These are phyloP conservation scores for Colletotrichum sp. DNA, from an alignment of 2,329 filamentous ascomycete species.

Conservation along the genomic window DNA sequence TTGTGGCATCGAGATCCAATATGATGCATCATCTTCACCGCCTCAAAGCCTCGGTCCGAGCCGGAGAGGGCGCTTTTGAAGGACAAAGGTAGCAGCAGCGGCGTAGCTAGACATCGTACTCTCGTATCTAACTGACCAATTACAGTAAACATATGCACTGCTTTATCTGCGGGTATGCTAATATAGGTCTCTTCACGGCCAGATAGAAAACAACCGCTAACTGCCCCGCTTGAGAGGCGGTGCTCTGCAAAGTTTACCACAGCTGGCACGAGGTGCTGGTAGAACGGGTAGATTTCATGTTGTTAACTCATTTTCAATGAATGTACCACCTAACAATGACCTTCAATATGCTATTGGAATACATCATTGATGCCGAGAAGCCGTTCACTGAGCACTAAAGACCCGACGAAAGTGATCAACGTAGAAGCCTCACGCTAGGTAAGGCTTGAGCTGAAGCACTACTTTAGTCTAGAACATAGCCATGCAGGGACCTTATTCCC, in stretches of 20 bases:
- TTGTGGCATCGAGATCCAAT: background rate
- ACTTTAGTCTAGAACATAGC: background rate
- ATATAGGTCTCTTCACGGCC: background rate
- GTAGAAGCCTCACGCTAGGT: background rate
- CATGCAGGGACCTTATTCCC: background rate
- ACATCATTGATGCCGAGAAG: background rate
- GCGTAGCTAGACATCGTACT: background rate
- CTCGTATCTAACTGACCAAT: background rate
- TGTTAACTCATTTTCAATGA: background rate
- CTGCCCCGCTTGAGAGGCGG: background rate
- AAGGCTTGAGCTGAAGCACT: background rate
- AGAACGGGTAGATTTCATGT: background rate
- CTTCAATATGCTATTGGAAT: background rate
- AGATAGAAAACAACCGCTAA: background rate
- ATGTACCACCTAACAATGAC: background rate
- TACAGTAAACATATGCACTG: background rate
- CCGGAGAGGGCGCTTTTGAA: background rate
- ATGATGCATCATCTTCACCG: background rate
- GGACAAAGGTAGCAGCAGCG: background rate
- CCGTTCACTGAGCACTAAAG: background rate
- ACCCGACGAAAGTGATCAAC: background rate
- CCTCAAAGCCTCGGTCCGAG: background rate
- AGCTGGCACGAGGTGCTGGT: background rate
- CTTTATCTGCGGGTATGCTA: background rate
- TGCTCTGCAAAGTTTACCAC: background rate